Evolutionary conservation across 2,329 filamentous ascomycete genomes (phyloP).

Genomic region (Penicillium sp.): DNA sequence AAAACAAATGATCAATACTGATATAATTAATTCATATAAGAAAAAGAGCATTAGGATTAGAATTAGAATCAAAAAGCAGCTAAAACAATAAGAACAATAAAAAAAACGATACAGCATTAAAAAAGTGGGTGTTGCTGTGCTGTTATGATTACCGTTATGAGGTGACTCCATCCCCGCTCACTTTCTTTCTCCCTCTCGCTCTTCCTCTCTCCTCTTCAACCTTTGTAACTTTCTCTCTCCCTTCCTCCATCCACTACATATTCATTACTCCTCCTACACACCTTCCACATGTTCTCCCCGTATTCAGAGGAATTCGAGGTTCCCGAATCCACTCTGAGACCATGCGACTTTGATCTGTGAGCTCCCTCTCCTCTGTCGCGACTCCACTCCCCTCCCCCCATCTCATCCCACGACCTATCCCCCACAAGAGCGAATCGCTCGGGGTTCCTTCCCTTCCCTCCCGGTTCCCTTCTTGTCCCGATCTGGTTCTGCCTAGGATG

Average conservation of each 20-base stretch:
- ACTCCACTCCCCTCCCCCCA: conserved; percentile 9
- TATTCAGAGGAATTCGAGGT: conserved; percentile 31
- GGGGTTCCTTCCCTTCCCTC: neutral
- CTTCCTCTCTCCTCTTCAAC: conserved; percentile 4
- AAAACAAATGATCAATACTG: neutral
- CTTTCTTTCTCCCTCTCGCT: conserved; percentile 16
- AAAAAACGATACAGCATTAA: neutral
- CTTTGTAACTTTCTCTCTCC: conserved; percentile 3
- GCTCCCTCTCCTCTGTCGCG: conserved; percentile 5
- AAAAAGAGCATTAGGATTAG: neutral
- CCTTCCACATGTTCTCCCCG: conserved; percentile 28
- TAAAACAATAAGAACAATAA: neutral
- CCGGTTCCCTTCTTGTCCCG: conserved; percentile 21
- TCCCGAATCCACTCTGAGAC: conserved; percentile 28
- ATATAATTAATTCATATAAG: neutral
- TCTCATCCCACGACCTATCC: neutral
- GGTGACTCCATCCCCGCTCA: conserved; percentile 28
- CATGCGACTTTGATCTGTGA: conserved; percentile 31
- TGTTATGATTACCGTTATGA: conserved; percentile 11
- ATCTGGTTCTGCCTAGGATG: conserved; percentile 35
- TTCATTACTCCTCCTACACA: conserved; percentile 6
- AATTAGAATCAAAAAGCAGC: neutral
- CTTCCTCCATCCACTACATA: neutral
- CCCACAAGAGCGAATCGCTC: neutral
- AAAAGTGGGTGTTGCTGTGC: neutral